These are phyloP conservation scores for Aspergillus pseudonomiae DNA, from an alignment of 2,329 filamentous ascomycete species.

Conservation along the genomic window DNA sequence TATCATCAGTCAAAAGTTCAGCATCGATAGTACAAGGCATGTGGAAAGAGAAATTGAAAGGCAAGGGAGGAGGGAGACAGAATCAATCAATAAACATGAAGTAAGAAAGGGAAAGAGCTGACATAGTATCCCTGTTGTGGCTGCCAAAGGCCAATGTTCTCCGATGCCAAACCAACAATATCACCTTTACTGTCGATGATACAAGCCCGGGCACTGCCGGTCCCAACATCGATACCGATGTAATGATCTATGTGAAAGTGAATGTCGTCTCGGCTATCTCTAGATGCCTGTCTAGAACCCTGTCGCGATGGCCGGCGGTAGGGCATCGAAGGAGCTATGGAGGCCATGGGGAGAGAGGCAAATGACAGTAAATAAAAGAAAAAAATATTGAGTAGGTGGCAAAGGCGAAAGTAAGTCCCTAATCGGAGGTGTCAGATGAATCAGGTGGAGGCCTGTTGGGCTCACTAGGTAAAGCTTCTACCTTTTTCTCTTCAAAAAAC, in stretches of 20 bases:
- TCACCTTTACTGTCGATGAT: conserved; percentile 91
- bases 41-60: background rate
- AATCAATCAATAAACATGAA: too few species aligned
- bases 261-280: conserved; percentile 59
- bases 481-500: too few species aligned
- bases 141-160: conserved; percentile 80
- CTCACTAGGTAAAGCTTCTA: background rate
- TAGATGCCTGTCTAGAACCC: conserved; percentile 41
- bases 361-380: background rate
- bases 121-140: conserved; percentile 76
- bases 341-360: conserved; percentile 29
- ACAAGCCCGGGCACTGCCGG: conserved; percentile 91
- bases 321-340: conserved; percentile 29
- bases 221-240: conserved; percentile 94
- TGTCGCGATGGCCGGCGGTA: conserved; percentile 37
- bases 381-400: background rate
- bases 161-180: conserved; percentile 72
- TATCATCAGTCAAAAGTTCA: conserved; percentile 21
- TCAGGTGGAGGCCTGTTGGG: background rate
- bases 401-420: background rate
- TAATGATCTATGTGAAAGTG: conserved; percentile 62
- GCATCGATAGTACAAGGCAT: background rate
- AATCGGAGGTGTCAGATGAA: background rate
- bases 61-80: background rate
- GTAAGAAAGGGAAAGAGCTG: conserved; percentile 30